Evolutionary conservation across 257 asterid genomes (phyloP).

Genomic region (Ajuga chamaepitys): DNA sequence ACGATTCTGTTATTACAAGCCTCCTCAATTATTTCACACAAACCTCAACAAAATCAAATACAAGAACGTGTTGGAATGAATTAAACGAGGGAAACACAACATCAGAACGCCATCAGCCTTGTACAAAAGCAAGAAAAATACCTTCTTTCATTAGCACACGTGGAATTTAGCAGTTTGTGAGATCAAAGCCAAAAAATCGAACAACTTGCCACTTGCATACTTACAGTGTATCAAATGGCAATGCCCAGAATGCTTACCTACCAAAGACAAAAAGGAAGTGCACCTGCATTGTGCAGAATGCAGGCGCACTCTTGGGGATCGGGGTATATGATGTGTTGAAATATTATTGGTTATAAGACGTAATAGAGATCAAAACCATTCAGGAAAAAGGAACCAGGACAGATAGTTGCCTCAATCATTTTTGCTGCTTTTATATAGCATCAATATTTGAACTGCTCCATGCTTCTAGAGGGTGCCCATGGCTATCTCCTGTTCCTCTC

Average conservation of each 20-base stretch:
- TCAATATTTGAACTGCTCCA: conserved; percentile 15
- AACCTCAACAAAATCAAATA: background rate
- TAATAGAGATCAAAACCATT: conserved; percentile 23
- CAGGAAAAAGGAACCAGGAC: conserved; percentile 18
- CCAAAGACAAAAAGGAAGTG: conserved; percentile 17
- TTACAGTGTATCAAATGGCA: conserved; percentile 38
- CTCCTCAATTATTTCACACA: background rate
- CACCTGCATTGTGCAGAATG: conserved; percentile 23
- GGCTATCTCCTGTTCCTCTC: conserved; percentile 27
- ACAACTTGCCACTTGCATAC: conserved; percentile 28
- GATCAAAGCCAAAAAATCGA: conserved; percentile 13
- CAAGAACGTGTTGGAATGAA: background rate
- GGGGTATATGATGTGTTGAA: conserved; percentile 16
- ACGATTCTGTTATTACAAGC: background rate
- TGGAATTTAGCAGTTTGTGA: conserved; percentile 4
- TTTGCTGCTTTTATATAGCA: conserved; percentile 16
- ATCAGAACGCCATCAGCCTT: background rate
- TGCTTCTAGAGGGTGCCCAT: conserved; percentile 25
- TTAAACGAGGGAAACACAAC: background rate
- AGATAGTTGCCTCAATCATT: conserved; percentile 6
- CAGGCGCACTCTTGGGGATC: conserved; percentile 23
- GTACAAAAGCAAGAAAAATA: conserved; percentile 20
- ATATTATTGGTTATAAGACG: conserved; percentile 5
- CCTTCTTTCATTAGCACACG: conserved; percentile 28
- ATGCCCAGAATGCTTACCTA: conserved; percentile 22